These are phyloP conservation scores for Vicia sativa DNA, from an alignment of 306 rosid species.

Conservation along the genomic window DNA sequence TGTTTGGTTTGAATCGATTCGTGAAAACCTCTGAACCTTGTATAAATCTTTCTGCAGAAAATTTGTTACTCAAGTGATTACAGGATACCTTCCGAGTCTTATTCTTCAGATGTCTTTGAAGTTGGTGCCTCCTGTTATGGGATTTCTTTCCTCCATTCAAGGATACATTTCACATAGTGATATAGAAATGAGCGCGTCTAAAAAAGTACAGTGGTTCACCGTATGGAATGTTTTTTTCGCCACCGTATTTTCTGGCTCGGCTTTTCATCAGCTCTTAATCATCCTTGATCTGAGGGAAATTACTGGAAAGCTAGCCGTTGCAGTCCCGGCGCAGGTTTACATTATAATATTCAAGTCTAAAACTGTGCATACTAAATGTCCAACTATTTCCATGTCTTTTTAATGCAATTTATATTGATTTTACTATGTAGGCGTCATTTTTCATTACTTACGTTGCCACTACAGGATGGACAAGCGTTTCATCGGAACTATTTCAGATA, in stretches of 20 bases:
- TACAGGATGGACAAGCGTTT: conserved; percentile 85
- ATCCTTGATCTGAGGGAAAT: conserved; percentile 74
- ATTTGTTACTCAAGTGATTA: conserved; percentile 69
- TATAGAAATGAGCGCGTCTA: conserved; percentile 84
- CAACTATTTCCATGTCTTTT: conserved; percentile 28
- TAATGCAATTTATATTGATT: conserved; percentile 42
- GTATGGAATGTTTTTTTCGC: conserved; percentile 93
- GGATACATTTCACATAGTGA: conserved; percentile 78
- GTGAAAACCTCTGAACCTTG: too few species aligned
- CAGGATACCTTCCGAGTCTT: conserved; percentile 97
- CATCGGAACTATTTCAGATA: conserved; percentile 80
- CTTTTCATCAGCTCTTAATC: conserved; percentile 51
- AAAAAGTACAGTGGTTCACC: conserved; percentile 88
- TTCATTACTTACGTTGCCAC: conserved; percentile 93
- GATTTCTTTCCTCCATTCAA: conserved; percentile 86
- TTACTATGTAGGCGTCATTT: conserved; percentile 80
- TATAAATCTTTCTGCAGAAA: conserved; percentile 63
- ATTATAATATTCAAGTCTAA: conserved; percentile 23
- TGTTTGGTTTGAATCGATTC: too few species aligned
- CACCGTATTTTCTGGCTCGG: conserved; percentile 84
- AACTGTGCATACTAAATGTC: background rate
- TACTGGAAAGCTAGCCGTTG: conserved; percentile 66
- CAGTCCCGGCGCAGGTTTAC: conserved; percentile 92
- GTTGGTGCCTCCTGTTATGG: conserved; percentile 82
- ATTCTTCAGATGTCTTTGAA: conserved; percentile 85